A percentile compares a stretch with the other conserved stretches of the same genome.
phyloP scores from a whole-genome alignment of 257 asterid genomes.

The Nicotiana sylvestris region DNA sequence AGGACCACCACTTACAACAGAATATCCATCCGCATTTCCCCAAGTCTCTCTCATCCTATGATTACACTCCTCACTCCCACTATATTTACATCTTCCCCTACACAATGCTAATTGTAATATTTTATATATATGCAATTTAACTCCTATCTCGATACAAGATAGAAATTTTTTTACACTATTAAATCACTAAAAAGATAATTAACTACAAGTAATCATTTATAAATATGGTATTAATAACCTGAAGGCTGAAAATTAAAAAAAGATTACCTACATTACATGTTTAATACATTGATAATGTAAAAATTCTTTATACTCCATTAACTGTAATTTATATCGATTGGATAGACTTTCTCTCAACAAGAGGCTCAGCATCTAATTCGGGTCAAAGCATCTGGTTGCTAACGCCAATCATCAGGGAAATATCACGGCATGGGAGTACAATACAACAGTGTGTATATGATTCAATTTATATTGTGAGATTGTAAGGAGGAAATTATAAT shows the following conservation, averaged over 20 bases:
- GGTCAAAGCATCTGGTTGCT: no score
- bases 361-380: neutral
- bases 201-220: no score
- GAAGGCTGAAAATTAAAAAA: no score
- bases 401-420: no score
- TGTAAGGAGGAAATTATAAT: neutral
- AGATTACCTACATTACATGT: no score
- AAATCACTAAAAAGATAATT: neutral
- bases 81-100: neutral
- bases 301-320: no score
- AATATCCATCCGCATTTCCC: slow-evolving; percentile 12
- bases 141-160: neutral
- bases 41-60: slow-evolving; percentile 17
- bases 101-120: neutral
- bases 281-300: no score
- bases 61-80: neutral
- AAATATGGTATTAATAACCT: no score
- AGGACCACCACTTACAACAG: slow-evolving; percentile 32
- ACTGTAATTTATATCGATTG: no score
- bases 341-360: neutral
- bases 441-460: no score
- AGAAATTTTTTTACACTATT: neutral
- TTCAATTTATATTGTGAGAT: neutral
- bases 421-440: no score
- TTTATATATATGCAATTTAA: neutral